Percentiles rank a stretch among this genome's conserved stretches.
phyloP scores from a whole-genome alignment of 225 moss, liverwort and hornwort genomes.

The Asterella californica region DNA sequence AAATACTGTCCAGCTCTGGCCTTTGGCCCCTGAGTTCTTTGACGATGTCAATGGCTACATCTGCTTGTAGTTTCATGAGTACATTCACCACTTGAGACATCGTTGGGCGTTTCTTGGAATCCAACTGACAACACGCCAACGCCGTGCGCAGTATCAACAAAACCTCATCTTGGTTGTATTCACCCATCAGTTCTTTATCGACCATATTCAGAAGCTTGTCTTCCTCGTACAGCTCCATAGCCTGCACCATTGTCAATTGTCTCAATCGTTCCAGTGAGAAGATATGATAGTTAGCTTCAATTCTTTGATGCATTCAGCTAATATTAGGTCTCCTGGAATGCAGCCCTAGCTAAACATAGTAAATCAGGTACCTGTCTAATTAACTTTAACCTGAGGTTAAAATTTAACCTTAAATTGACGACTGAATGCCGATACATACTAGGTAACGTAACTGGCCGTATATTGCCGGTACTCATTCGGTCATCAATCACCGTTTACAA shows the following conservation, averaged over 20 bases:
- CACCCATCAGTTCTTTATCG: background rate
- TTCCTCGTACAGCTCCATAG: constrained; percentile 8
- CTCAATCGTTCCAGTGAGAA: background rate
- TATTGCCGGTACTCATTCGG: no score
- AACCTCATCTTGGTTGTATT: constrained; percentile 5
- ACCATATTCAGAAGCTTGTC: constrained; percentile 15
- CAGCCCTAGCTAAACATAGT: no score
- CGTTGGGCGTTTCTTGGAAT: constrained; percentile 17
- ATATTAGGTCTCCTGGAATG: no score
- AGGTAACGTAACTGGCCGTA: no score
- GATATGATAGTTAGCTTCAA: background rate
- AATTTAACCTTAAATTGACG: no score
- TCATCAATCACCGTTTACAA: no score
- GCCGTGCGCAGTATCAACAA: constrained; percentile 18
- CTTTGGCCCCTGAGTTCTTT: background rate
- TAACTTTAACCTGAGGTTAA: no score
- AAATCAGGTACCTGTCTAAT: no score
- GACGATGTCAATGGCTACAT: constrained; percentile 13
- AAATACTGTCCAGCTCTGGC: background rate
- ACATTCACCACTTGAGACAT: constrained; percentile 29
- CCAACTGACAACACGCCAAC: constrained; percentile 10
- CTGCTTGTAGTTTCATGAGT: constrained; percentile 12
- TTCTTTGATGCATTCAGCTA: background rate
- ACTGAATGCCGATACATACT: no score
- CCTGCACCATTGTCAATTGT: background rate